Evolutionary conservation across 2,329 filamentous ascomycete species (phyloP), one percentile per base, ranked within the genome.

Genomic region (Rhynchosporium graminicola): DNA sequence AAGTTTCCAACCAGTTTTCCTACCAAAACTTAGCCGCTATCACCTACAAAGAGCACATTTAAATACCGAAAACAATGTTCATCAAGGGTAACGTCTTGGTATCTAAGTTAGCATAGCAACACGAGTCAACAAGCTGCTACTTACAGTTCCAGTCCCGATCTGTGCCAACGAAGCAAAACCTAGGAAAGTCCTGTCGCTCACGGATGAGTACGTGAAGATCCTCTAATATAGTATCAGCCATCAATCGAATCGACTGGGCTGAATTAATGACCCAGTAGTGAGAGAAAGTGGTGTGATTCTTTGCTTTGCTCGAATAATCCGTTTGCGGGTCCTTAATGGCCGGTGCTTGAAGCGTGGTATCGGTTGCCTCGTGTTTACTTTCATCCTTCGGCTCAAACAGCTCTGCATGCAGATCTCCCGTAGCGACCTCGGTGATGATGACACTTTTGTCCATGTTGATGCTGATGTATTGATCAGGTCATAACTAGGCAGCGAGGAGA

Each of bases 1-100:
- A 87, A 86, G 59, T 78, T 73, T 38, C 78, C 78, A 29, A 82
- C 77, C 47, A 72, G 59, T 31, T 64, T 57, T 28, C 70, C 67
- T 71, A 45, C 67, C 70, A 45, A 13, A 10, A 33, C 9, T 2
- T 3, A 40, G 55, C 48, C 59, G 47, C 33, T 20, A 57, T 60
- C 33, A 10, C 36, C 7, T 20, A 42, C 0, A n/a, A 42, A 5
- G 31, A 42, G 20, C 20, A 20, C 33, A 4, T 1, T 20, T 26
- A 61, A 72, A 69, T 74, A 79, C 82, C 83, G 70, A 86, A 85
- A 13, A 85, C 76, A 12, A 86, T 78, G 61, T 85, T 87, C 80
- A 87, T 83, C 54, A 87, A 68, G 0, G 84, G 84, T 52, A 87
- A 72, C 1, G 83, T 86, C 76, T 79, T 60, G 29, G 8, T 5